Conservation (phyloP, 441 rosid species). For the Sinapis alba region DNA sequence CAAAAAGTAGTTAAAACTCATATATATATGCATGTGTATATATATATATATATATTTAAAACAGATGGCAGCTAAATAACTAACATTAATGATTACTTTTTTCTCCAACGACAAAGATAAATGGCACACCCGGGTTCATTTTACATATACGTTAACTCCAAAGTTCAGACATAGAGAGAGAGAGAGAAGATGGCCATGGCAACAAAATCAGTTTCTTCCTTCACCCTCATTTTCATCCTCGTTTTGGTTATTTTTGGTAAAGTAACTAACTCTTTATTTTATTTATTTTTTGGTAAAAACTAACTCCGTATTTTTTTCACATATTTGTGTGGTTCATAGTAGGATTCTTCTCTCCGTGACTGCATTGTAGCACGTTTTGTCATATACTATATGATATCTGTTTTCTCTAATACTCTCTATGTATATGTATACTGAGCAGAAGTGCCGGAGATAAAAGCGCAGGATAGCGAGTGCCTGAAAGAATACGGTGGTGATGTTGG, state of each 20-base stretch:
- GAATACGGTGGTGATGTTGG: constrained; percentile 26
- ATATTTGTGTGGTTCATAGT: background rate
- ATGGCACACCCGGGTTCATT: background rate
- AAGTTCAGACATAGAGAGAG: background rate
- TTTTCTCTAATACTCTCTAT: background rate
- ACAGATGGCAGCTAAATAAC: background rate
- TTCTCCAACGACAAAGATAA: background rate
- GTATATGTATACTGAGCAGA: constrained; percentile 4
- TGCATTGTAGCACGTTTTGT: background rate
- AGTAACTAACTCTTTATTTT: too few species aligned
- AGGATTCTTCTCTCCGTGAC: background rate
- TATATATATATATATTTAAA: too few species aligned
- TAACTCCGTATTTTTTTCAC: background rate
- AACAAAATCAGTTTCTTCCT: constrained; percentile 16
- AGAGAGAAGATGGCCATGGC: background rate
- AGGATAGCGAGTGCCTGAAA: constrained; percentile 17
- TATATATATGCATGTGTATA: too few species aligned
- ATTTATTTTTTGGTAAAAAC: too few species aligned
- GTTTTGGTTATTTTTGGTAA: background rate
- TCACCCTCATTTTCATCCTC: background rate
- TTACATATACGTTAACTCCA: background rate
- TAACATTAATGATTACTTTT: background rate
- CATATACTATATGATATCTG: background rate
- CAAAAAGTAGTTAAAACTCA: background rate
- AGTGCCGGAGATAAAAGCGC: constrained; percentile 30